Conservation (phyloP, 2,329 filamentous ascomycete species). For the Fusarium tricinctum region DNA sequence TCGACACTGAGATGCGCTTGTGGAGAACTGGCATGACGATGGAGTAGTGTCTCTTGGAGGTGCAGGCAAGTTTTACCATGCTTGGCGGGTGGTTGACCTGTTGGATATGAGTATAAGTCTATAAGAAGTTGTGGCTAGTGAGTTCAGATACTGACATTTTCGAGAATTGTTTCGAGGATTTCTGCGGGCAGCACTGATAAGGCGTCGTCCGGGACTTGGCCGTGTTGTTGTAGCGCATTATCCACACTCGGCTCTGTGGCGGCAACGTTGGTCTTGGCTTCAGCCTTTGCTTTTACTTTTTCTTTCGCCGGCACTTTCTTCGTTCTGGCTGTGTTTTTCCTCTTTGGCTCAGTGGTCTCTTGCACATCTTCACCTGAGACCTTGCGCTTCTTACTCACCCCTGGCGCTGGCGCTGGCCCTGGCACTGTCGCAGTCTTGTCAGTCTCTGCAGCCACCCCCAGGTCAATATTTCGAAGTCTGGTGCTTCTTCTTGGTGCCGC, state of each 20-base stretch:
- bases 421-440: neutral
- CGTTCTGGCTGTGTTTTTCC: accelerated
- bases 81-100: neutral
- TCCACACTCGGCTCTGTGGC: accelerated
- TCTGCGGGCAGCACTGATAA: conserved; percentile 14
- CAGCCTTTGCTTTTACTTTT: accelerated
- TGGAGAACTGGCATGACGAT: conserved; percentile 4
- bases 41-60: conserved; percentile 13
- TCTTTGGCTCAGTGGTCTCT: neutral
- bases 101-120: neutral
- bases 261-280: accelerated
- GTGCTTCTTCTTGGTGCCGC: conserved; percentile 4
- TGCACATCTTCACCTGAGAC: neutral
- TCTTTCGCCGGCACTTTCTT: accelerated
- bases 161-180: neutral
- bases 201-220: neutral
- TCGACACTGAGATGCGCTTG: conserved; percentile 1
- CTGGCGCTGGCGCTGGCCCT: neutral
- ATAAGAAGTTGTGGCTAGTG: accelerated
- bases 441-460: neutral
- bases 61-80: conserved; percentile 15
- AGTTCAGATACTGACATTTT: neutral
- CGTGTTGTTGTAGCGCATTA: accelerated
- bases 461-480: neutral
- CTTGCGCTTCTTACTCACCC: conserved; percentile 3